These are phyloP conservation scores for Stagonosporopsis tanaceti DNA, from an alignment of 2,329 filamentous ascomycete species.

Conservation along the genomic window DNA sequence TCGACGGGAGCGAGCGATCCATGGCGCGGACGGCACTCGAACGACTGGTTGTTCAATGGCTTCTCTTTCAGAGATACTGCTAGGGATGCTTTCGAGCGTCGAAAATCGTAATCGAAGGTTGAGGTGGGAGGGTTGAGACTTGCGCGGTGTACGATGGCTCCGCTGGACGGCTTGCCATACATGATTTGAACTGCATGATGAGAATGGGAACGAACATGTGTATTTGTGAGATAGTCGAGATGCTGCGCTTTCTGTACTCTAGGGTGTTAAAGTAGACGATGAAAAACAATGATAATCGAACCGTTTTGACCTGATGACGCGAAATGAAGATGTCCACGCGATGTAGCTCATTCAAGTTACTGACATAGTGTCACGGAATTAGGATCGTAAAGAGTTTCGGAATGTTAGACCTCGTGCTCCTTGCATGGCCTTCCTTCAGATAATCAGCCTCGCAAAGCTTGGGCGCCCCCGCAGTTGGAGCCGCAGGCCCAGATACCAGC, in stretches of 20 bases:
- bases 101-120: constrained; percentile 25
- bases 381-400: too few relatives aligned
- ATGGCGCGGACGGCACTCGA: constrained; percentile 50
- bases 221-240: not conserved
- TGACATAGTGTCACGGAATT: too few relatives aligned
- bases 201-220: not conserved
- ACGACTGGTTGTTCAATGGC: constrained; percentile 50
- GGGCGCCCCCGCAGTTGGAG: not conserved
- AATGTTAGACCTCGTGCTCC: too few relatives aligned
- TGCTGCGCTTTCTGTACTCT: not conserved
- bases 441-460: constrained; percentile 12
- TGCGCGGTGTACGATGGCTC: not conserved
- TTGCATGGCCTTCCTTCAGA: not conserved
- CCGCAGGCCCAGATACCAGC: constrained; percentile 4
- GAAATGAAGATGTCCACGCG: not conserved
- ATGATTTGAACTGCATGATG: not conserved
- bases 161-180: constrained; percentile 1
- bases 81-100: constrained; percentile 39
- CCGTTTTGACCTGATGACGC: not conserved
- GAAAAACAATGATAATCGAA: too few relatives aligned
- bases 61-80: constrained; percentile 49
- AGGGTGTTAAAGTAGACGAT: not conserved
- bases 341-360: too few relatives aligned
- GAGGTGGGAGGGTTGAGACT: constrained; percentile 2
- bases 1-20: constrained; percentile 44